phyloP scores from a whole-genome alignment of 2,329 filamentous ascomycete species.

The Cladosporium sp. region DNA sequence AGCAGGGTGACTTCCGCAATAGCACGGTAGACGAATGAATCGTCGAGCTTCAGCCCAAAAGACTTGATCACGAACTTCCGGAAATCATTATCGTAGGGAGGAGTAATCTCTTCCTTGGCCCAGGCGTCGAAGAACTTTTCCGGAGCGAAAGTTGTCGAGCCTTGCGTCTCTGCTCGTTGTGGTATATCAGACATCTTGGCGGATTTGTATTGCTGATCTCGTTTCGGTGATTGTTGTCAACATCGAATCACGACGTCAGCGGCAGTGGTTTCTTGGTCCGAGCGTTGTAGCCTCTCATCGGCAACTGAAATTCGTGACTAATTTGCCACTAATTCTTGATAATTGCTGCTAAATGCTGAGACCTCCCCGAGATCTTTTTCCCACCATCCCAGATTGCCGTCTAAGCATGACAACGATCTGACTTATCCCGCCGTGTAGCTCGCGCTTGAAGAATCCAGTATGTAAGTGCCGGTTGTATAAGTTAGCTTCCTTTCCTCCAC shows the following conservation, averaged over 20 bases:
- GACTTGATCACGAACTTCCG: slow-evolving; percentile 43
- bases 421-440: slow-evolving; percentile 1
- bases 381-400: background rate
- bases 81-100: slow-evolving; percentile 41
- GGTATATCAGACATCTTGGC: slow-evolving; percentile 28
- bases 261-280: background rate
- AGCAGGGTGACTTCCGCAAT: slow-evolving; percentile 48
- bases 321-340: background rate
- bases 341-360: slow-evolving; percentile 1
- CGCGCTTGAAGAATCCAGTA: slow-evolving; percentile 5
- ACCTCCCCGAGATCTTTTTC: background rate
- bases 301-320: background rate
- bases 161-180: slow-evolving; percentile 34
- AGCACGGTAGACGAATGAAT: slow-evolving; percentile 50
- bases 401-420: slow-evolving; percentile 11
- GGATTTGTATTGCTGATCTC: background rate
- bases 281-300: background rate
- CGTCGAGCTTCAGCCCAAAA: slow-evolving; percentile 43
- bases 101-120: slow-evolving; percentile 35
- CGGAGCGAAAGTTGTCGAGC: slow-evolving; percentile 42
- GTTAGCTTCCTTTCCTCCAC: slow-evolving; percentile 3
- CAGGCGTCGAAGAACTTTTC: slow-evolving; percentile 43
- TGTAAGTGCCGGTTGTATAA: slow-evolving; percentile 13
- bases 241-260: slow-evolving; percentile 2
- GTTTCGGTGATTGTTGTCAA: background rate